Evolutionary conservation across 225 moss, liverwort and hornwort genomes (phyloP), one percentile per base, ranked within the genome.

Genomic region (Thuidium tamariscinum): DNA sequence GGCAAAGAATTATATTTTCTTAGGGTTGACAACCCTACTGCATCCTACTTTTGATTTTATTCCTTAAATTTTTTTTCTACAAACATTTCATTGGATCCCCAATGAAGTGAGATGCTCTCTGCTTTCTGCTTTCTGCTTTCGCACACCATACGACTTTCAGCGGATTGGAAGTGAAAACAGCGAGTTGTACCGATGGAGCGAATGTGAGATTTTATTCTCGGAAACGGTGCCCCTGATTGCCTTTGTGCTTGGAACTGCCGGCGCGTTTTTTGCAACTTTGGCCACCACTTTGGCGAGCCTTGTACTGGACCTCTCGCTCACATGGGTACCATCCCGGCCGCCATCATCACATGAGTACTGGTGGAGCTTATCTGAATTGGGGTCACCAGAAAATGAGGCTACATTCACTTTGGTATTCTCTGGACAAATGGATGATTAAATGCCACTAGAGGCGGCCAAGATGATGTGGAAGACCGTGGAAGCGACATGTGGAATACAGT

Each of bases 241-340:
- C n/a, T n/a, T n/a, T n/a, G n/a, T n/a, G n/a, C n/a, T n/a, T n/a
- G n/a, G n/a, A n/a, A n/a, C n/a, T n/a, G n/a, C n/a, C n/a, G n/a
- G n/a, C n/a, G n/a, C n/a, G n/a, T n/a, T 4, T 10, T 69, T 72
- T 6, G 29, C 71, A 29, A 13, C 49, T 49, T 73, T 20, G 2
- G 46, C 32, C 1, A 0, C 51, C 13, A 2, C 3, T 0, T 2
- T 1, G 12, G 32, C 2, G 0, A 7, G 0, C 1, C 51, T 21
- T 11, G 8, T 34, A 49, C 21, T 34, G 51, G 32, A 49, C 74
- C 49, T 4, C 74, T 32, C 4, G 0, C 30, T 48, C 32, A 49
- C 48, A 48, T 32, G 73, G 73, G 48, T 5, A 8, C 26, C 26
- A 15, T 41, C 13, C 25, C 6, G 1, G 39, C 7, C 51, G 11